Percentiles rank a stretch among this genome's conserved stretches.
These are phyloP conservation scores for Lachnum nothofagi DNA, from an alignment of 2,329 filamentous ascomycete genomes.

Conservation along the genomic window DNA sequence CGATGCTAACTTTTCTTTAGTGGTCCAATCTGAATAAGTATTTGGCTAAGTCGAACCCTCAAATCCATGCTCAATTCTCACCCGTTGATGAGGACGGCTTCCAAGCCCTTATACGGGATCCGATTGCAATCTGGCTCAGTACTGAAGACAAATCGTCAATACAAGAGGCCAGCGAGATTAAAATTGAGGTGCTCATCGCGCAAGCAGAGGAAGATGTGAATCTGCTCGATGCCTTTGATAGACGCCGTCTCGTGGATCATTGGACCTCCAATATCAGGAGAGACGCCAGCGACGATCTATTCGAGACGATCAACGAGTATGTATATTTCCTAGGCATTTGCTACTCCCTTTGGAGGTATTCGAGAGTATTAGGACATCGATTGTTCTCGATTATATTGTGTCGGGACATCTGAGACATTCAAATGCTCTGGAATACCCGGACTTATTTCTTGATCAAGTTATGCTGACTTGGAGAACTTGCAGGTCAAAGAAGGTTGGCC, in stretches of 20 bases:
- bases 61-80: slow-evolving; percentile 18
- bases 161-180: neutral
- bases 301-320: slow-evolving; percentile 10
- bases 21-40: slow-evolving; percentile 13
- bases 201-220: neutral
- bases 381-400: too few species aligned
- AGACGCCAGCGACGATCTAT: slow-evolving; percentile 9
- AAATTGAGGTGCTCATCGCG: neutral
- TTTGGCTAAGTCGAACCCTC: slow-evolving; percentile 11
- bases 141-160: neutral
- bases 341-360: too few species aligned
- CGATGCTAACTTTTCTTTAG: too few species aligned
- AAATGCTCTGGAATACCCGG: too few species aligned
- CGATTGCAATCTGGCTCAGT: slow-evolving; percentile 18
- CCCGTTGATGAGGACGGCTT: slow-evolving; percentile 19
- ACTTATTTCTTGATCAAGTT: too few species aligned
- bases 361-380: too few species aligned
- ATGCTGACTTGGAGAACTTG: too few species aligned
- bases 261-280: slow-evolving; percentile 14
- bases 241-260: slow-evolving; percentile 8
- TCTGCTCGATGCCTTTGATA: neutral
- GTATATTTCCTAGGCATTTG: too few species aligned
- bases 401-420: too few species aligned
- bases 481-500: neutral
- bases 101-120: slow-evolving; percentile 11